Evolutionary conservation across 2,329 filamentous ascomycete species (phyloP).

Genomic region (Saccharata proteae): DNA sequence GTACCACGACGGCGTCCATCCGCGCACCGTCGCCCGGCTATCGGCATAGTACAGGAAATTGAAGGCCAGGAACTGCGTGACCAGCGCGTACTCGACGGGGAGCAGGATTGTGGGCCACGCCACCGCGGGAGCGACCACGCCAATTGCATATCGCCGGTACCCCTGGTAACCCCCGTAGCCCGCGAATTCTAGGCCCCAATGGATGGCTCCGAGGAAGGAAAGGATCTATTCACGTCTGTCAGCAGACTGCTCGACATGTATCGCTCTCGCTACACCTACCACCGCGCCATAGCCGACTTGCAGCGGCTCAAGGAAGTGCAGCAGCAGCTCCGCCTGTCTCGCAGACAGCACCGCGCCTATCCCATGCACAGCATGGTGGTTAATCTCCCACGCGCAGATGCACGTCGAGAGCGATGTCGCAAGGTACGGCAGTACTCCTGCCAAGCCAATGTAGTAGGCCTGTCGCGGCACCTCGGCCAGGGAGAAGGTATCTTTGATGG

Average conservation of each 20-base stretch:
- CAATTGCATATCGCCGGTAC: slow-evolving; percentile 71
- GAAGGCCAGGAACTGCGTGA: slow-evolving; percentile 76
- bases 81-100: slow-evolving; percentile 73
- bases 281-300: slow-evolving; percentile 87
- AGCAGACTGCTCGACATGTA: background rate
- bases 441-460: slow-evolving; percentile 38
- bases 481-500: slow-evolving; percentile 37
- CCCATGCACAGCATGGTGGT: slow-evolving; percentile 48
- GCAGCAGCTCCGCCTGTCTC: slow-evolving; percentile 57
- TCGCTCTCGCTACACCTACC: slow-evolving; percentile 33
- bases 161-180: slow-evolving; percentile 55
- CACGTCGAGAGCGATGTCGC: slow-evolving; percentile 74
- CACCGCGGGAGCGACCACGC: slow-evolving; percentile 63
- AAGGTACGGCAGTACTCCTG: slow-evolving; percentile 52
- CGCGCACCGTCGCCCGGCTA: slow-evolving; percentile 55
- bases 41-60: slow-evolving; percentile 79
- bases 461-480: slow-evolving; percentile 33
- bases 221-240: slow-evolving; percentile 54
- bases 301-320: slow-evolving; percentile 69
- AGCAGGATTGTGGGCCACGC: slow-evolving; percentile 86
- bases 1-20: slow-evolving; percentile 81
- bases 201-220: slow-evolving; percentile 85
- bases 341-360: slow-evolving; percentile 53
- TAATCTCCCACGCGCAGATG: slow-evolving; percentile 72
- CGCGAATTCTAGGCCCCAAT: slow-evolving; percentile 85